A percentile compares a stretch with the other conserved stretches of the same genome.
These are phyloP conservation scores for Diversispora eburnea DNA, from an alignment of 192 early-diverging fungal genomes.

Conservation along the genomic window DNA sequence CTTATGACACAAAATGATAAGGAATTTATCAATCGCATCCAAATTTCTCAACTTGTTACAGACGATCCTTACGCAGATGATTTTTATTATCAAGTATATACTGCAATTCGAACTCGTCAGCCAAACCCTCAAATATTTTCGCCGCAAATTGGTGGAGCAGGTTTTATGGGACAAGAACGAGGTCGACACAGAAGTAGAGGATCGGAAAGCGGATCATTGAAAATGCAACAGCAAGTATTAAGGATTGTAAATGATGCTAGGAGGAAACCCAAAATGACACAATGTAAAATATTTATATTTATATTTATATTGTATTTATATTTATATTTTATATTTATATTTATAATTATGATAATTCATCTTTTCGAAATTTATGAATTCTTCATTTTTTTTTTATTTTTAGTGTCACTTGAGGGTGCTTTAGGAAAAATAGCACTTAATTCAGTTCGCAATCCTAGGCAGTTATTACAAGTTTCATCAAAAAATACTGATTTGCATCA, in stretches of 20 bases:
- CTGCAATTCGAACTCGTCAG: conserved; percentile 59
- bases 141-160: conserved; percentile 28
- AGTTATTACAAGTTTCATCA: conserved; percentile 70
- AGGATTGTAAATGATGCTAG: conserved; percentile 92
- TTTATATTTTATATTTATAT: background rate
- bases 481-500: conserved; percentile 30
- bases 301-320: conserved; percentile 1
- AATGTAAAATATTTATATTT: conserved; percentile 44
- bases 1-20: conserved; percentile 94
- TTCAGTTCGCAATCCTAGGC: conserved; percentile 86
- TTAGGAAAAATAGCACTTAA: conserved; percentile 90
- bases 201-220: conserved; percentile 53
- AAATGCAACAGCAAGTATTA: conserved; percentile 95
- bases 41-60: conserved; percentile 90
- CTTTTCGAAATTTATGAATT: background rate
- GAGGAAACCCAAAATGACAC: conserved; percentile 79
- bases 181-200: conserved; percentile 40
- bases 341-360: background rate
- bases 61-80: conserved; percentile 92
- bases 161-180: conserved; percentile 39
- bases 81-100: conserved; percentile 94
- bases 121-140: conserved; percentile 34
- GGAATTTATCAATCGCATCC: conserved; percentile 90
- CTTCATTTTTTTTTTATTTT: conserved; percentile 5
- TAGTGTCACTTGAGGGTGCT: conserved; percentile 88